Evolutionary conservation across 2,329 filamentous ascomycete genomes (phyloP).

Genomic region (Fusarium pininemorale): DNA sequence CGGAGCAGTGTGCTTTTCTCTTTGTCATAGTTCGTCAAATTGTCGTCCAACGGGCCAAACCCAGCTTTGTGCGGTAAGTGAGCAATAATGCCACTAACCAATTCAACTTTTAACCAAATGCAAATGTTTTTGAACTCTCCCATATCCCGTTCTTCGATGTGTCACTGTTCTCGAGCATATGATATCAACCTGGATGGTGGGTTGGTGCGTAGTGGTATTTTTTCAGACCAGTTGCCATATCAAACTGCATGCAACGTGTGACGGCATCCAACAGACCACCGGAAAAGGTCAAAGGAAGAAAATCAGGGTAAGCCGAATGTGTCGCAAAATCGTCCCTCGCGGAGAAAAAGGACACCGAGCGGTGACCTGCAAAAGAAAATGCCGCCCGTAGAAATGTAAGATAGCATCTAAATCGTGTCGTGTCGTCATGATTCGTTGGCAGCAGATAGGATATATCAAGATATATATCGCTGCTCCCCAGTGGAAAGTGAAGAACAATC

Average conservation of each 20-base stretch:
- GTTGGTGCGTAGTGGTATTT: not conserved
- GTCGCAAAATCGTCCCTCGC: conserved; percentile 17
- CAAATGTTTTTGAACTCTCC: not conserved
- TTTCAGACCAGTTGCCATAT: not conserved
- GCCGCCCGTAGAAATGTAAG: conserved; percentile 31
- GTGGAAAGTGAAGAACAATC: conserved; percentile 14
- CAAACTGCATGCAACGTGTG: not conserved
- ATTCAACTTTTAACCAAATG: conserved; percentile 15
- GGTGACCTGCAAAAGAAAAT: conserved; percentile 10
- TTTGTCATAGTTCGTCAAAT: conserved; percentile 31
- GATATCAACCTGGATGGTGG: not conserved
- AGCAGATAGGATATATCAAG: conserved; percentile 11
- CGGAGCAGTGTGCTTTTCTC: conserved; percentile 15
- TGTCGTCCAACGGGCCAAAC: conserved; percentile 7
- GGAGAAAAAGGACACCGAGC: conserved; percentile 1
- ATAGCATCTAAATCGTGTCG: conserved; percentile 40
- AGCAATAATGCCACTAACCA: conserved; percentile 5
- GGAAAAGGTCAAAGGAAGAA: not conserved
- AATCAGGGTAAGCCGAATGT: not conserved
- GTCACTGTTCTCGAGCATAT: not conserved
- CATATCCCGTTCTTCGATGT: not conserved
- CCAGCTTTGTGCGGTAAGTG: not conserved
- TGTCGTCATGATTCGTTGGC: conserved; percentile 42
- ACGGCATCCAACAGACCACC: not conserved
- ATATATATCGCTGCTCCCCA: conserved; percentile 16